A percentile compares a stretch with the other conserved stretches of the same genome.
Evolutionary conservation across 2,329 filamentous ascomycete genomes (phyloP).

Genomic region (Emmonsiellopsis sp.): DNA sequence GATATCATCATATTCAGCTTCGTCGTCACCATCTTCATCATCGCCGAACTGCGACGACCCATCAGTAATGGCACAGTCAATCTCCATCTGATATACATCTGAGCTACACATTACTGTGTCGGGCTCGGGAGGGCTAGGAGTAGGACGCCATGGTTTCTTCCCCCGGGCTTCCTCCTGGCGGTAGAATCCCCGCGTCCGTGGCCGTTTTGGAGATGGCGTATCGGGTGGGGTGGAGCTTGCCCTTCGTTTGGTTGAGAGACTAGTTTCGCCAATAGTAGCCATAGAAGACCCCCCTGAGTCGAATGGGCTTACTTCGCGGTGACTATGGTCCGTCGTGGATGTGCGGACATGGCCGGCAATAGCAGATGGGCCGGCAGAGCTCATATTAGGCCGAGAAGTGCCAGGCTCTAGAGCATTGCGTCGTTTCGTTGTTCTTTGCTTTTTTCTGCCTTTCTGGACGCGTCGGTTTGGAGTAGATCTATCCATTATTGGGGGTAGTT

Average conservation of each 20-base stretch:
- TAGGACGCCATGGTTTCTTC: no score
- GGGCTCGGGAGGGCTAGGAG: neutral
- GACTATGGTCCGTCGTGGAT: neutral
- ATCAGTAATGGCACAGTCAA: neutral
- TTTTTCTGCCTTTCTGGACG: no score
- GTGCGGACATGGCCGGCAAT: no score
- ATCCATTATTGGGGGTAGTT: no score
- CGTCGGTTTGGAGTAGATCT: no score
- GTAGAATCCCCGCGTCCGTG: neutral
- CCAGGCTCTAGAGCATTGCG: no score
- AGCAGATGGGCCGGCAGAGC: no score
- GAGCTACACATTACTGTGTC: neutral
- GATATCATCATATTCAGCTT: no score
- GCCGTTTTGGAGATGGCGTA: neutral
- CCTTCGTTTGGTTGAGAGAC: neutral
- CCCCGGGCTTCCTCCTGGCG: neutral
- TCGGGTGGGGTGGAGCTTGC: neutral
- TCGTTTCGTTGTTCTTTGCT: no score
- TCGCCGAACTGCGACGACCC: neutral
- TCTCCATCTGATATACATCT: neutral
- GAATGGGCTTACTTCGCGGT: neutral
- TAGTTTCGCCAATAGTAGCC: neutral
- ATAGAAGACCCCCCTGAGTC: neutral
- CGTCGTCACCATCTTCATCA: neutral
- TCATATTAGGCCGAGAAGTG: no score